Evolutionary conservation across 176 grass and related monocot species (phyloP).

Genomic region (Sorghum bicolor): DNA sequence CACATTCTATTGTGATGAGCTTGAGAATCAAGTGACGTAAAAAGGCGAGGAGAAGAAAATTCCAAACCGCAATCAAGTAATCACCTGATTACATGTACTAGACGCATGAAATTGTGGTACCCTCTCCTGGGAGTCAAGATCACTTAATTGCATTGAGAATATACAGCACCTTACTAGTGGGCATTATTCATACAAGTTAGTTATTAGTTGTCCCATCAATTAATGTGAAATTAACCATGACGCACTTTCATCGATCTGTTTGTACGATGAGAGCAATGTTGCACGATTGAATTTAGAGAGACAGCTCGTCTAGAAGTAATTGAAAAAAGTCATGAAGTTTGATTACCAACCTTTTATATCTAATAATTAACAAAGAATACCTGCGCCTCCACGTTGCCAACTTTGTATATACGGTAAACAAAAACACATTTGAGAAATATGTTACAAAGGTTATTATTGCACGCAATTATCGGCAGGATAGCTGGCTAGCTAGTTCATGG

Average conservation of each 20-base stretch:
- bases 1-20: not conserved
- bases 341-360: not conserved
- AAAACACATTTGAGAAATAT: not conserved
- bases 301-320: not conserved
- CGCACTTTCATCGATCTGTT: not conserved
- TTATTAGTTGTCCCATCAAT: not conserved
- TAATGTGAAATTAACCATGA: not conserved
- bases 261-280: conserved; percentile 2
- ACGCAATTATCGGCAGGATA: not conserved
- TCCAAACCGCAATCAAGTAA: not conserved
- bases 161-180: not conserved
- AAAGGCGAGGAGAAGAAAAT: not conserved
- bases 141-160: not conserved
- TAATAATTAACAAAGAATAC: not conserved
- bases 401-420: not conserved
- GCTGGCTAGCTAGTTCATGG: not conserved
- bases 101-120: not conserved
- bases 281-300: conserved; percentile 6
- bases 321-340: not conserved
- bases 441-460: not conserved
- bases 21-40: not conserved
- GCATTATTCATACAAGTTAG: not conserved
- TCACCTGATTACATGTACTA: not conserved
- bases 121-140: not conserved
- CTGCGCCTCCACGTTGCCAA: not conserved